phyloP scores from a whole-genome alignment of 2,329 filamentous ascomycete genomes.

The Xylaria sp. region DNA sequence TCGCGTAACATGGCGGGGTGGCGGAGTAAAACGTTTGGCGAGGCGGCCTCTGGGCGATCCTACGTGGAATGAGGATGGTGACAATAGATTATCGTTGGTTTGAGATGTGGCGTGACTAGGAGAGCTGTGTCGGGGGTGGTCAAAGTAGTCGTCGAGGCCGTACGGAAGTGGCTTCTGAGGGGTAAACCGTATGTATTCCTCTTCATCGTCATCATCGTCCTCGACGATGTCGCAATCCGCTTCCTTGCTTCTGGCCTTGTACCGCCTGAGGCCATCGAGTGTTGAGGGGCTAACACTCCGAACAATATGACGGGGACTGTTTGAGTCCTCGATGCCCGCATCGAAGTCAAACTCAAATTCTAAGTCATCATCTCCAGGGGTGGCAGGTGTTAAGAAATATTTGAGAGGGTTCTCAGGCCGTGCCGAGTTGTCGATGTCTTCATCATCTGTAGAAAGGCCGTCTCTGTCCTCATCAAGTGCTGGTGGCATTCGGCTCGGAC shows the following conservation, averaged over 20 bases:
- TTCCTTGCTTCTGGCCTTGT: constrained; percentile 55
- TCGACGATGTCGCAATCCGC: constrained; percentile 57
- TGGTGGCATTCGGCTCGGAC: constrained; percentile 60
- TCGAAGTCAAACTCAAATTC: constrained; percentile 64
- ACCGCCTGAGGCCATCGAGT: constrained; percentile 61
- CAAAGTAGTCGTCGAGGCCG: constrained; percentile 56
- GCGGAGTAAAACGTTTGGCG: constrained; percentile 48
- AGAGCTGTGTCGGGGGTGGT: constrained; percentile 50
- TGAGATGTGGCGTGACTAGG: constrained; percentile 48
- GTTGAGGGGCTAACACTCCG: constrained; percentile 68
- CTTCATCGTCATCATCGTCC: constrained; percentile 56
- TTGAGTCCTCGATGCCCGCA: constrained; percentile 66
- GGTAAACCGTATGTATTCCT: constrained; percentile 63
- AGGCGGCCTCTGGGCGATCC: constrained; percentile 46
- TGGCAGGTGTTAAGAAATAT: constrained; percentile 65
- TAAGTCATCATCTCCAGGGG: constrained; percentile 56
- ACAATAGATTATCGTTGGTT: constrained; percentile 49
- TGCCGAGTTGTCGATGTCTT: constrained; percentile 51
- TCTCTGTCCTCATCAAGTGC: constrained; percentile 56
- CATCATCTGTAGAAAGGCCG: constrained; percentile 57
- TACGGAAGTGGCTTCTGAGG: constrained; percentile 57
- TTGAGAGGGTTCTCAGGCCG: constrained; percentile 65
- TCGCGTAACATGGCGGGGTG: constrained; percentile 50
- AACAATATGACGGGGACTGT: constrained; percentile 58
- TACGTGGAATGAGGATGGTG: constrained; percentile 50